These are phyloP conservation scores for Aspergillus leporis DNA, from an alignment of 495 filamentous ascomycete species.

Conservation along the genomic window DNA sequence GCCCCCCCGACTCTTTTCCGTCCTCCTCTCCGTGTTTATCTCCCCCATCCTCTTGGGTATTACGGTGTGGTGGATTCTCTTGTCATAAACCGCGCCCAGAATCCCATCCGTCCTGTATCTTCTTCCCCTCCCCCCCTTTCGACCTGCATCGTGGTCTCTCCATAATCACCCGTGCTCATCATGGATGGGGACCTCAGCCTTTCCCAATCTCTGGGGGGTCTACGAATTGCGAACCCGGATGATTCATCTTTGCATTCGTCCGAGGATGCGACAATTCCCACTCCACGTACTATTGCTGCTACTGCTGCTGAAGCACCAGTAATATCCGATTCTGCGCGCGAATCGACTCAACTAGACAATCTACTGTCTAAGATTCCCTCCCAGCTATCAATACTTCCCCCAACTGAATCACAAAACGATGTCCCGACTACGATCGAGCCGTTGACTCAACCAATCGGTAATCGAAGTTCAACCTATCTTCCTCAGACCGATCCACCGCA, in stretches of 20 bases:
- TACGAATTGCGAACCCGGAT: conserved; percentile 97
- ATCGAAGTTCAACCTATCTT: conserved; percentile 30
- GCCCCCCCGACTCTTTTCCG: conserved; percentile 6
- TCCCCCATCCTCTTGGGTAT: background rate
- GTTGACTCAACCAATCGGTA: conserved; percentile 19
- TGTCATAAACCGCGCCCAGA: background rate
- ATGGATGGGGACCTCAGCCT: conserved; percentile 96
- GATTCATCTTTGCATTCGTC: conserved; percentile 64
- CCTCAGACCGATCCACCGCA: conserved; percentile 26
- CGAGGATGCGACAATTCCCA: conserved; percentile 38
- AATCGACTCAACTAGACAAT: conserved; percentile 22
- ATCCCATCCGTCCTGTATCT: background rate
- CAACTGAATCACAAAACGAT: conserved; percentile 20
- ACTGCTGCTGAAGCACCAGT: conserved; percentile 27
- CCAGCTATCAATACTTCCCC: conserved; percentile 7
- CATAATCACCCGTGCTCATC: conserved; percentile 23
- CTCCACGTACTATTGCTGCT: conserved; percentile 21
- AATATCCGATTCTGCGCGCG: conserved; percentile 19
- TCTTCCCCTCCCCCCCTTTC: conserved; percentile 8
- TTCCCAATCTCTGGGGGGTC: conserved; percentile 86
- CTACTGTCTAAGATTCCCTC: conserved; percentile 4
- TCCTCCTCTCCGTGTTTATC: conserved; percentile 1
- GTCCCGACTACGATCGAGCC: conserved; percentile 23
- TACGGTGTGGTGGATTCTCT: background rate
- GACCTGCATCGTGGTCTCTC: conserved; percentile 2